Base-by-base conservation (phyloP, 176 grass and related monocot genomes). In the Oryza glaberrima region DNA sequence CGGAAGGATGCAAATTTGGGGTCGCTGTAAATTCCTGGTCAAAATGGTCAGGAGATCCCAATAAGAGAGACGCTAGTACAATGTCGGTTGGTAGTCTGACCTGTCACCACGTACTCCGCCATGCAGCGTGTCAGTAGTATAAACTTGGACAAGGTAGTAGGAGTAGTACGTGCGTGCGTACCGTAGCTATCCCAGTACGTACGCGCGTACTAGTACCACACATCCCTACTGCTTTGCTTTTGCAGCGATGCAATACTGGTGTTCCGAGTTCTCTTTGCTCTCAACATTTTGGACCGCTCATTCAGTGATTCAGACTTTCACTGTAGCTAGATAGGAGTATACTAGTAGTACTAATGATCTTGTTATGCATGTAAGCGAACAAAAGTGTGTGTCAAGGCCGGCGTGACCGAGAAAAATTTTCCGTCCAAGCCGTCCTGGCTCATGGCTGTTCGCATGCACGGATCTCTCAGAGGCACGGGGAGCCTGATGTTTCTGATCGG, bases 381-480 rank as follows among this genome's bases (percentile, higher is more conserved):
- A n/a, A 20, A 46, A 19, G 15, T 10, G 44, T 28, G 23, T 16
- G 26, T 38, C 15, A 58, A 38, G 49, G 5, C 68, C 67, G 80
- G 80, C 69, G 52, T 45, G 80, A 63, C 36, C 10, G 67, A 60
- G 67, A 43, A 44, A 44, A 44, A 43, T 30, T 17, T 23, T 44
- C 47, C 22, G 69, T 38, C 69, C 36, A 64, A 61, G 52, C 19
- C 54, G 19, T 52, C 49, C 49, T 6, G 14, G 49, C 14, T 16
- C 47, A 63, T 40, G 17, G 81, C 54, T 22, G 70, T 22, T 30
- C 16, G 56, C 56, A 17, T 17, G 70, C 70, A 17, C 81, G 35
- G 54, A 47, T 83, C 81, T 82, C 81, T 73, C 69, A 9, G 80
- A 45, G 80, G 80, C 80, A 16, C 69, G 26, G 14, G 36, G 54